A percentile compares a stretch with the other conserved stretches of the same genome.
phyloP scores from a whole-genome alignment of 2,329 filamentous ascomycete genomes.

The Kalaharituber pfeilii region DNA sequence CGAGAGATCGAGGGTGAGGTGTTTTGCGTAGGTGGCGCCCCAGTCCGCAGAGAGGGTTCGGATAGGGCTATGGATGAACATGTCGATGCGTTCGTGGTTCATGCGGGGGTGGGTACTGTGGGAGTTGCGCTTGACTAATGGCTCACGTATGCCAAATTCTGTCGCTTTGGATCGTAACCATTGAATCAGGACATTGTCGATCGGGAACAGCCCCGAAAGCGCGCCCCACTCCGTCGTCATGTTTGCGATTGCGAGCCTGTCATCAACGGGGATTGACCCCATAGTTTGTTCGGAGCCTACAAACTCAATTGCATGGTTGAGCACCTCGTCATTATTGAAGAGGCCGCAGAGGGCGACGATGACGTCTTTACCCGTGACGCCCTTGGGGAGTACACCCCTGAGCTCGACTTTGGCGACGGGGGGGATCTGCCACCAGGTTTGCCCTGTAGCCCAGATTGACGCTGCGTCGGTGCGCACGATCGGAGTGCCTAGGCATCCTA shows the following conservation, averaged over 20 bases:
- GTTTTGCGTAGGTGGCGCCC: slow-evolving; percentile 66
- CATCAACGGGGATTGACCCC: slow-evolving; percentile 51
- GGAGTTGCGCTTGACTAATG: slow-evolving; percentile 32
- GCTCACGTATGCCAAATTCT: slow-evolving; percentile 44
- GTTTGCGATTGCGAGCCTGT: slow-evolving; percentile 56
- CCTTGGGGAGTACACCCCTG: slow-evolving; percentile 53
- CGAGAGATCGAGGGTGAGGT: slow-evolving; percentile 63
- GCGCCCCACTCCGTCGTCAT: slow-evolving; percentile 76
- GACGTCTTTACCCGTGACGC: slow-evolving; percentile 84
- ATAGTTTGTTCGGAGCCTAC: slow-evolving; percentile 63
- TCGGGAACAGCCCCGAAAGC: slow-evolving; percentile 58
- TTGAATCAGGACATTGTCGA: slow-evolving; percentile 50
- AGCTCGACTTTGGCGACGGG: slow-evolving; percentile 67
- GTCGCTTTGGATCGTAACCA: slow-evolving; percentile 61
- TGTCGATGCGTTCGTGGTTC: slow-evolving; percentile 54
- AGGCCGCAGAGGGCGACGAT: slow-evolving; percentile 76
- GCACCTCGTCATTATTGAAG: slow-evolving; percentile 71
- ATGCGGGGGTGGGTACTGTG: slow-evolving; percentile 39
- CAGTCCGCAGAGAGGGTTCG: slow-evolving; percentile 42
- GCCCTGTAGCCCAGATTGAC: slow-evolving; percentile 63
- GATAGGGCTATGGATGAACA: slow-evolving; percentile 47
- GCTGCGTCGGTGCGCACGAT: slow-evolving; percentile 79
- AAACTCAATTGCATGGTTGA: slow-evolving; percentile 86
- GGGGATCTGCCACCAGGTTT: slow-evolving; percentile 79
- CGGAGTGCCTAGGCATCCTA: slow-evolving; percentile 59